These are phyloP conservation scores for Erysimum cheiranthoides DNA, from an alignment of 345 rosid species.

Conservation along the genomic window DNA sequence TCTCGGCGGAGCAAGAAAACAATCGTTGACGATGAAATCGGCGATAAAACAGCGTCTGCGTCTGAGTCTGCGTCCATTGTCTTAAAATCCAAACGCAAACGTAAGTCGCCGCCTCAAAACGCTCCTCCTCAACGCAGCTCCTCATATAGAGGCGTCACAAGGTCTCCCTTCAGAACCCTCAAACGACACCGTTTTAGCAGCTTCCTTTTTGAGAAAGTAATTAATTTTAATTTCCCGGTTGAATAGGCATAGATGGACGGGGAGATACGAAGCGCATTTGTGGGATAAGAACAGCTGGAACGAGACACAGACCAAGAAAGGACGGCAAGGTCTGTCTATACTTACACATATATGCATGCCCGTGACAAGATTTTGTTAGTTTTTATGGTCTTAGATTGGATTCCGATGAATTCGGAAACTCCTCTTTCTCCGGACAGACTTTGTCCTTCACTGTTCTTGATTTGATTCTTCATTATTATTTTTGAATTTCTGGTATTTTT, in stretches of 20 bases:
- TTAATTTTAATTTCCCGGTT: background rate
- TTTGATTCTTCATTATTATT: conserved; percentile 15
- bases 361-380: conserved; percentile 9
- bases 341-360: background rate
- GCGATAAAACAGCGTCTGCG: conserved; percentile 30
- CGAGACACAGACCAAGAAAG: conserved; percentile 83
- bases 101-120: conserved; percentile 74
- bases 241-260: conserved; percentile 84
- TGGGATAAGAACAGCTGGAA: conserved; percentile 93
- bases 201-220: background rate
- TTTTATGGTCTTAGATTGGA: conserved; percentile 24
- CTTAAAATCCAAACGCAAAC: conserved; percentile 67
- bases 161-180: conserved; percentile 41
- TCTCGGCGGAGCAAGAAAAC: conserved; percentile 36
- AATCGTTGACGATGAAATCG: background rate
- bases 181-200: conserved; percentile 18
- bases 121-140: conserved; percentile 92
- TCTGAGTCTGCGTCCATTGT: conserved; percentile 36
- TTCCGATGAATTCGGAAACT: conserved; percentile 29
- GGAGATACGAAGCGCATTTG: conserved; percentile 84
- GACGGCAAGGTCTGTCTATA: conserved; percentile 66
- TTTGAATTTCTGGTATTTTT: conserved; percentile 20
- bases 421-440: conserved; percentile 20
- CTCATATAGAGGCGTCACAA: conserved; percentile 86
- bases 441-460: conserved; percentile 31